Evolutionary conservation across 2,329 filamentous ascomycete genomes (phyloP), one percentile per base, ranked within the genome.

Genomic region (Helminthosporium solani): DNA sequence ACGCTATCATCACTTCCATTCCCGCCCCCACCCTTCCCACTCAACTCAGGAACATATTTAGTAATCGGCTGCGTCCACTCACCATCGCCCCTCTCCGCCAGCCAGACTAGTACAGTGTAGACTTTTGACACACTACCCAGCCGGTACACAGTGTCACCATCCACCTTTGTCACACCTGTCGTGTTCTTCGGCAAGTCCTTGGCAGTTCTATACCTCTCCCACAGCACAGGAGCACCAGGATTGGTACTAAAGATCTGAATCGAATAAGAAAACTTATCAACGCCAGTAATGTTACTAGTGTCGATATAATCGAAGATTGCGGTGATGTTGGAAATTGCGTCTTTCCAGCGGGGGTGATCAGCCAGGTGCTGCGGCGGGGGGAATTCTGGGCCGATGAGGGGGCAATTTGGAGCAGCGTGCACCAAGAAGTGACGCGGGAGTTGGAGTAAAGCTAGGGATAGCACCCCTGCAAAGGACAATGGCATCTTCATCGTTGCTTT

Each of bases 51-150:
- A 7, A 57, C 31, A 15, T 48, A 57, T 19, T 54, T 51, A 11
- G 54, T 57, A 19, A 57, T 49, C 3, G 54, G 49, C 3, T 70
- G 63, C 31, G 71, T 67, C 58, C 71, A 76, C 25, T 64, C 56
- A 14, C 53, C 47, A 42, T 73, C 69, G 1, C 75, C 73, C n/a
- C 64, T 62, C 46, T 73, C 66, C 2, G 73, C 55, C 15, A 78
- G 61, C 49, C 72, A 73, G 5, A 66, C 66, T 42, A 72, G 74
- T 2, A 76, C 65, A 2, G 70, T 73, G 49, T 75, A 68, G 6
- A 76, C 55, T 55, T 79, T 78, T 8, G 73, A 73, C 9, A 78
- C 57, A 49, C 75, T 78, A 12, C 70, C 76, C 4, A 78, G 63
- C 1, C 75, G 65, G 42, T 75, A 79, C 2, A 76, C 64, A 0